Base-by-base conservation (phyloP, 2,329 filamentous ascomycete species). In the Paecilomyces sp. region DNA sequence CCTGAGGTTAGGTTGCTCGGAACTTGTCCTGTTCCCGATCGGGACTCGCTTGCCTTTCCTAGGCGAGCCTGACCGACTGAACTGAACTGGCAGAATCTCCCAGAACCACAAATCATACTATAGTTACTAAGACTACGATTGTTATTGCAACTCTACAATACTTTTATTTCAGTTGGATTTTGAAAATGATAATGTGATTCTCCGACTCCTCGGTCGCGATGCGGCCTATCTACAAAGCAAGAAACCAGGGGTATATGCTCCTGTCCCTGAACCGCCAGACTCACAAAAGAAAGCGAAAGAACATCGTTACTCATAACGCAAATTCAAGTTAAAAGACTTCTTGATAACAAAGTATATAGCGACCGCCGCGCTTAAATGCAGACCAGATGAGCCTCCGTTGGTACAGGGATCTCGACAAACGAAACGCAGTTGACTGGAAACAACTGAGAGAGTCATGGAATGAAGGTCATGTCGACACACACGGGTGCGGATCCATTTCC, bases 291-390 rank as follows among this genome's bases (percentile, higher is more conserved):
- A 9, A 31, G 9, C 6, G 9, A 9, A 31, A 31, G 6, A 25
- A 58, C 55, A 31, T 41, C 28, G 28, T 31, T 30, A 41, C 24
- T 52, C 18, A 25, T 28, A 41, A 53, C 51, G 22, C 51, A 56
- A 58, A 54, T 55, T 52, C 57, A 58, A 52, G 47, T 34, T 31
- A 63, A 58, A 56, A 58, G 60, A 61, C 63, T 64, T 57, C 60
- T 61, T 59, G 57, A 64, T 61, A 62, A 58, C 31, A 63, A 62
- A 62, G 58, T 52, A 66, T 61, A 61, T 63, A 65, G 60, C 57
- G 57, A 67, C 60, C 64, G 63, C 63, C 58, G 66, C 36, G 36
- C 36, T n/a, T 64, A 69, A 68, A 70, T 68, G 67, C 66, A 70
- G 63, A 63, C 36, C 61, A 61, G 58, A 65, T 61, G 60, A 62